Evolutionary conservation across 768 basidiomycete species (phyloP), one percentile per base, ranked within the genome.

Genomic region (Nidula microcarpa): DNA sequence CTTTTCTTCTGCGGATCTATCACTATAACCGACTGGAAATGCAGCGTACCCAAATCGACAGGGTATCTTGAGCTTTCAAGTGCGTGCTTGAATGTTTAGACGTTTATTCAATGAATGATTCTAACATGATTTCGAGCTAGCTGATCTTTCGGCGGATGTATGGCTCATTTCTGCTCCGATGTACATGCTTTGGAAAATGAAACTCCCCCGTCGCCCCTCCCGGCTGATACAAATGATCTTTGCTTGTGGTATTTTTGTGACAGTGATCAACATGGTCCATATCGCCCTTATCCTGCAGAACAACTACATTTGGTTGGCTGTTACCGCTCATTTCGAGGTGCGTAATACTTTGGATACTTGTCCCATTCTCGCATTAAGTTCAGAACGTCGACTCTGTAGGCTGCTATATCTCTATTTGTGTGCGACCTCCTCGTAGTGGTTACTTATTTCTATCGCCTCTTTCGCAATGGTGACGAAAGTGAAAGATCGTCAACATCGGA

Each of bases 161-260:
- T 58, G 57, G 57, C 48, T 58, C 10, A 44, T 55, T 36, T 32
- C 36, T 13, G 51, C 51, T 1, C 57, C 57, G 5, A 51, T 44
- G 2, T 47, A 55, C 17, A 55, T 58, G n/a, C 52, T 58, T 14
- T 58, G 17, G 17, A 37, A 47, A 14, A 50, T 51, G 48, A 51
- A 50, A 33, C 51, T 55, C 8, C 44, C 36, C 6, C 47, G 43
- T 11, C 8, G 14, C 2, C 57, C 55, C 48, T 43, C 33, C 5
- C 44, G 49, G 10, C 41, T 58, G 33, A 53, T 58, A 34, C 33
- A 44, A 13, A 30, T 36, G 14, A 55, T 58, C 18, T 55, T 58
- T 35, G 17, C 35, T 4, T 58, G 57, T 18, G 55, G 54, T 11
- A 23, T 58, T 4, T 53, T 58, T 16, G 52, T 51, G n/a, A 52